Conservation (phyloP, 164 flowering plant species). For the Liquidambar formosana region DNA sequence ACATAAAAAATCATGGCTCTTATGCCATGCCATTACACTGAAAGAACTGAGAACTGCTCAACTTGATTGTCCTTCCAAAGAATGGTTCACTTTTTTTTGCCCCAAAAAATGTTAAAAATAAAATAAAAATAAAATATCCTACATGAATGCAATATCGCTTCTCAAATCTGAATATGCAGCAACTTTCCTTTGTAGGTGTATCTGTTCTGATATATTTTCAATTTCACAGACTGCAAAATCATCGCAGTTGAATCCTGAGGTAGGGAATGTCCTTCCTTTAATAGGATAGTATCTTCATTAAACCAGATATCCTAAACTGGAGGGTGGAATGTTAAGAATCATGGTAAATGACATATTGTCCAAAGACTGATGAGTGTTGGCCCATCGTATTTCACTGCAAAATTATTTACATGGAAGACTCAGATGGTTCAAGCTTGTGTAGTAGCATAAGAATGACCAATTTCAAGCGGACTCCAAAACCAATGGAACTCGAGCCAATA, state of each 20-base stretch:
- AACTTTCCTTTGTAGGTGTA: background rate
- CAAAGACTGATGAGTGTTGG: background rate
- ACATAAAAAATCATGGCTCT: too few relatives aligned
- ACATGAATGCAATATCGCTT: background rate
- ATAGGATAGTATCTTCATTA: background rate
- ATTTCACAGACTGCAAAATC: background rate
- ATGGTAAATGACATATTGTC: background rate
- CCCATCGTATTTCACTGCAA: background rate
- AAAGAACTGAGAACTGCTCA: too few relatives aligned
- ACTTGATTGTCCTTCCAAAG: too few relatives aligned
- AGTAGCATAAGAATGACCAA: background rate
- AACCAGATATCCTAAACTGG: background rate
- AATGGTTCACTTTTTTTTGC: too few relatives aligned
- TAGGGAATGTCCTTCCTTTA: background rate
- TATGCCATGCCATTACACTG: too few relatives aligned
- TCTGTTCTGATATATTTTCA: background rate
- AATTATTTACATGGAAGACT: background rate
- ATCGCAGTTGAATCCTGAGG: background rate
- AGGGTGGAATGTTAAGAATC: background rate
- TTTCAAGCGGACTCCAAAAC: background rate
- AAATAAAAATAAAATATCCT: background rate
- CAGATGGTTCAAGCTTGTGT: background rate
- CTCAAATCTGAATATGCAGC: slow-evolving; percentile 1
- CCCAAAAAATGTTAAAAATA: too few relatives aligned
- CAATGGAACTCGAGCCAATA: background rate